Evolutionary conservation across 139 green algal species (phyloP).

Genomic region (Nannochloris sp.): DNA sequence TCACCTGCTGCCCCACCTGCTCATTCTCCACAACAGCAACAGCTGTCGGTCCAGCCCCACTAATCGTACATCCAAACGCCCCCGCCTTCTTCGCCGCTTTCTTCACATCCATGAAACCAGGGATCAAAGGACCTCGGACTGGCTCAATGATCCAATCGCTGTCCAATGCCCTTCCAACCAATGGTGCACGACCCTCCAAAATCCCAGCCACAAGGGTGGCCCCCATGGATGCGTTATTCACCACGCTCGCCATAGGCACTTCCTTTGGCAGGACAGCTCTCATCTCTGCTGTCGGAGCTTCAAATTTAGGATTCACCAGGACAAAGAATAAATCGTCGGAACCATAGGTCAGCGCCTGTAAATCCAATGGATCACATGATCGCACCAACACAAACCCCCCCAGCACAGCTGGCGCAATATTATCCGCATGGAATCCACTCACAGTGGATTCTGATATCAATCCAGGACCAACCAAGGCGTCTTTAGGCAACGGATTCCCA

Average conservation of each 20-base stretch:
- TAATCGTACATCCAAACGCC: slow-evolving; percentile 94
- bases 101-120: slow-evolving; percentile 87
- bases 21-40: slow-evolving; percentile 78
- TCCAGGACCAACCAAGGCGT: slow-evolving; percentile 69
- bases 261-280: slow-evolving; percentile 79
- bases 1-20: slow-evolving; percentile 52
- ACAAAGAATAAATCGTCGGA: slow-evolving; percentile 70
- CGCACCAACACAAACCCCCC: slow-evolving; percentile 90
- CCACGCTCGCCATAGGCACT: slow-evolving; percentile 64
- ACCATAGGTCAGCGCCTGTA: slow-evolving; percentile 41
- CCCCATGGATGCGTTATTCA: slow-evolving; percentile 84
- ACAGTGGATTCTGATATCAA: slow-evolving; percentile 79
- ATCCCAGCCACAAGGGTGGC: slow-evolving; percentile 79
- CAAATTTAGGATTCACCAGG: slow-evolving; percentile 90
- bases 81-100: slow-evolving; percentile 70
- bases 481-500: slow-evolving; percentile 65
- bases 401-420: slow-evolving; percentile 84
- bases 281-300: slow-evolving; percentile 91
- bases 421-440: slow-evolving; percentile 95
- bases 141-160: slow-evolving; percentile 93
- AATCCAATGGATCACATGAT: slow-evolving; percentile 60
- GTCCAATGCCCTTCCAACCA: slow-evolving; percentile 74
- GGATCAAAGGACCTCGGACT: slow-evolving; percentile 81
- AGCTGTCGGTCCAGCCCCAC: slow-evolving; percentile 87
- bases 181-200: slow-evolving; percentile 52